A percentile compares a stretch with the other conserved stretches of the same genome.
phyloP scores from a whole-genome alignment of 495 filamentous ascomycete genomes.

The Zalerion maritima region DNA sequence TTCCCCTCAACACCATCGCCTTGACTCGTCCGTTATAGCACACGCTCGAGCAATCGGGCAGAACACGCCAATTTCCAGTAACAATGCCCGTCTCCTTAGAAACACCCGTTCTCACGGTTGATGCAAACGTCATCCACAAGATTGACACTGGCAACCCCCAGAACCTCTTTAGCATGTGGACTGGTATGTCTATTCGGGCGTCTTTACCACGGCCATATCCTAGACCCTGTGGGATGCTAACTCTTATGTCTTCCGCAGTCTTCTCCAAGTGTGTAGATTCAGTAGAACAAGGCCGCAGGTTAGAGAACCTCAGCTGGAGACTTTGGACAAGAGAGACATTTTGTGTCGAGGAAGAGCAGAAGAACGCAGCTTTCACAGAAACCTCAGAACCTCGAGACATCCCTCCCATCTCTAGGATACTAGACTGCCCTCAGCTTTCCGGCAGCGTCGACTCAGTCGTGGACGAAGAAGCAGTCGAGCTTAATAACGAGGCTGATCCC shows the following conservation, averaged over 20 bases:
- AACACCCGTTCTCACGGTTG: conserved; percentile 64
- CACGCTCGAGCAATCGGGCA: no score
- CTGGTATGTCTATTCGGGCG: conserved; percentile 53
- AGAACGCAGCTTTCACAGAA: conserved; percentile 21
- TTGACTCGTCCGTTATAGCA: no score
- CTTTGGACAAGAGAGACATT: conserved; percentile 95
- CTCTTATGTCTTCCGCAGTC: conserved; percentile 40
- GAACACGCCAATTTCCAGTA: no score
- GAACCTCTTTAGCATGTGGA: conserved; percentile 96
- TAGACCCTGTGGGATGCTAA: conserved; percentile 6
- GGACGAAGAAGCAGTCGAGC: conserved; percentile 62
- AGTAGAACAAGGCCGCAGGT: conserved; percentile 77
- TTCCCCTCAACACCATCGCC: no score
- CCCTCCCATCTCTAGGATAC: conserved; percentile 15
- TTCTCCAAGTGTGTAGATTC: conserved; percentile 93
- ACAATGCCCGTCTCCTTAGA: no score
- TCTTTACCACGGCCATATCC: conserved; percentile 5
- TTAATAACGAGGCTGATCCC: conserved; percentile 40
- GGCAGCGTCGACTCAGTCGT: conserved; percentile 73
- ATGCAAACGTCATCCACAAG: conserved; percentile 77
- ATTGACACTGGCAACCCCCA: conserved; percentile 85
- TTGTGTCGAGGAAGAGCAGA: conserved; percentile 53
- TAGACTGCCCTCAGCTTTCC: conserved; percentile 74
- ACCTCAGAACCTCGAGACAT: conserved; percentile 34
- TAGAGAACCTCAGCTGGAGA: conserved; percentile 93